Conservation (phyloP, 805 yeast species). For the Candida insectorum region DNA sequence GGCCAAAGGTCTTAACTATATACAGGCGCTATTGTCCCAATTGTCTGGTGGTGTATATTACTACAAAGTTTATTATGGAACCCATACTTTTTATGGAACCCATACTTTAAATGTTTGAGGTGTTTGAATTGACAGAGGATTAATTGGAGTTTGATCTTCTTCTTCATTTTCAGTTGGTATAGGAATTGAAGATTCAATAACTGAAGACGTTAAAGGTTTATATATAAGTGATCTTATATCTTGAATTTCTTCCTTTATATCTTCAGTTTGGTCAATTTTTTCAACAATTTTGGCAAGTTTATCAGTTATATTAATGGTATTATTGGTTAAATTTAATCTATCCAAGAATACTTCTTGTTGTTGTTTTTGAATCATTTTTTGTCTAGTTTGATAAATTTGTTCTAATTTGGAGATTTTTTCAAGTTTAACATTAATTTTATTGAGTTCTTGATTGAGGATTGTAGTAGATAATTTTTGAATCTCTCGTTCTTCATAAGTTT, state of each 20-base stretch:
- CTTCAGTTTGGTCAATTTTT: constrained; percentile 6
- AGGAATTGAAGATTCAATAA: constrained; percentile 9
- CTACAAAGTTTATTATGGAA: no score
- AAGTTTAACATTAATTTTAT: constrained; percentile 63
- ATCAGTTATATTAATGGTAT: constrained; percentile 47
- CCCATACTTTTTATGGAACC: constrained; percentile 42
- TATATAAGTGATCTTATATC: constrained; percentile 32
- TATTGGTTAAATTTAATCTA: constrained; percentile 60
- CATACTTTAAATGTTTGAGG: constrained; percentile 44
- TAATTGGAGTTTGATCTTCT: constrained; percentile 11
- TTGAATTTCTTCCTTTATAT: constrained; percentile 11
- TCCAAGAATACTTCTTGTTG: constrained; percentile 68
- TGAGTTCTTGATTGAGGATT: constrained; percentile 59
- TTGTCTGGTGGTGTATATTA: no score
- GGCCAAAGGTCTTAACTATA: no score
- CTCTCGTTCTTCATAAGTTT: constrained; percentile 76
- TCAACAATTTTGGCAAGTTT: constrained; percentile 30
- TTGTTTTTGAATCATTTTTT: constrained; percentile 54
- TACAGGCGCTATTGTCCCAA: no score
- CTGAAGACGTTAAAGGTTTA: constrained; percentile 25
- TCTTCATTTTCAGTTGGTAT: constrained; percentile 1
- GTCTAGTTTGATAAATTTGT: constrained; percentile 61
- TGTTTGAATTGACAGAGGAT: constrained; percentile 38
- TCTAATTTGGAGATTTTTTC: constrained; percentile 58
- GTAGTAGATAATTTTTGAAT: constrained; percentile 57